A percentile compares a stretch with the other conserved stretches of the same genome.
phyloP scores from a whole-genome alignment of 2,329 filamentous ascomycete genomes.

The Talaromyces sp. region DNA sequence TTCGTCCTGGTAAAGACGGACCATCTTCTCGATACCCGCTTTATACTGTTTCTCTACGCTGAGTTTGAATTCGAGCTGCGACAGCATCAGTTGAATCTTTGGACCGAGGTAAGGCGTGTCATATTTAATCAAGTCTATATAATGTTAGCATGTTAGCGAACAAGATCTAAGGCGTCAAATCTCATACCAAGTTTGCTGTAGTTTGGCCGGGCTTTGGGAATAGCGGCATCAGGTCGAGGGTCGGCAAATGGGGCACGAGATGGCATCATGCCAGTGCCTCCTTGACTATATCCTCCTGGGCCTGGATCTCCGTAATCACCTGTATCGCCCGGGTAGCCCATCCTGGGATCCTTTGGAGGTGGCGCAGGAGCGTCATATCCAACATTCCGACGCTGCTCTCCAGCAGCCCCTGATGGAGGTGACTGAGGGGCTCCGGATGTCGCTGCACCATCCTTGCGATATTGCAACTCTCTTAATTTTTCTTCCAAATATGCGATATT shows the following conservation, averaged over 20 bases:
- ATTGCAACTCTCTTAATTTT: slow-evolving; percentile 81
- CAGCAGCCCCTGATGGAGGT: slow-evolving; percentile 21
- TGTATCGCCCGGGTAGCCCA: slow-evolving; percentile 50
- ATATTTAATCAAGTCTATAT: slow-evolving; percentile 91
- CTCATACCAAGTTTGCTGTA: slow-evolving; percentile 90
- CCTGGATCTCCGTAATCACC: slow-evolving; percentile 62
- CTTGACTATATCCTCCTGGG: slow-evolving; percentile 56
- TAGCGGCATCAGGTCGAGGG: slow-evolving; percentile 63
- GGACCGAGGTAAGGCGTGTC: slow-evolving; percentile 93
- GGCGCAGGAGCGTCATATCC: slow-evolving; percentile 55
- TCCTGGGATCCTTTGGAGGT: slow-evolving; percentile 68
- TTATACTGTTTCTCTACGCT: slow-evolving; percentile 99
- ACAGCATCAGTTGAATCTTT: slow-evolving; percentile 98
- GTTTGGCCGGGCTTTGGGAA: slow-evolving; percentile 77
- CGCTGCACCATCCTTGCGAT: slow-evolving; percentile 63
- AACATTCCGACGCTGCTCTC: slow-evolving; percentile 50
- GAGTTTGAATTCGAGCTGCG: slow-evolving; percentile 97
- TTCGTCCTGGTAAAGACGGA: slow-evolving; percentile 94
- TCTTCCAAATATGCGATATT: slow-evolving; percentile 97
- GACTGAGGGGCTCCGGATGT: slow-evolving; percentile 29
- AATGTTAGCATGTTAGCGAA: slow-evolving; percentile 3
- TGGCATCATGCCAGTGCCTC: slow-evolving; percentile 73
- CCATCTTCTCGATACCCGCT: slow-evolving; percentile 99
- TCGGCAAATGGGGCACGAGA: slow-evolving; percentile 76
- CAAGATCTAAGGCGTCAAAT: not conserved